Evolutionary conservation across 2,329 filamentous ascomycete species (phyloP), one percentile per base, ranked within the genome.

Genomic region (Truncatella angustata): DNA sequence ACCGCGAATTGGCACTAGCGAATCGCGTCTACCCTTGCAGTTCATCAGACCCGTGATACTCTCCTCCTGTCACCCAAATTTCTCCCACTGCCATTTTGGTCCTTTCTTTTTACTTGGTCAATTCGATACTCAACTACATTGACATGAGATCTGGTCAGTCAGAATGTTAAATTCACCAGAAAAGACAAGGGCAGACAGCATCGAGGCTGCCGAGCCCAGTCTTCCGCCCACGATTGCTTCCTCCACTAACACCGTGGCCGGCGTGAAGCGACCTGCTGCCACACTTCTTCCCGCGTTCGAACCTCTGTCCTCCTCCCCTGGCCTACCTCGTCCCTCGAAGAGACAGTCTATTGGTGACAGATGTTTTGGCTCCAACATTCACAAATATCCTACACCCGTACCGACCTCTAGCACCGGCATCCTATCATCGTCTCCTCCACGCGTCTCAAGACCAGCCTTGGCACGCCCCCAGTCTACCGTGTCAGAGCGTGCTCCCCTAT

Each of bases 321-420:
- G 76, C 51, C 82, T 91, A 47, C 87, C 87, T 45, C 81, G 86
- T 50, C 80, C 86, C 5, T 67, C 74, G 45, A 92, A 91, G 74
- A 84, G 87, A 66, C 87, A 85, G 64, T 81, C 80, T 54, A n/a
- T n/a, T n/a, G 73, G 63, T 30, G 60, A 66, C 14, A 62, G 60
- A 26, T 59, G 62, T 42, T 64, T 68, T 11, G 70, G 69, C 36
- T 66, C 73, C 54, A 73, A 72, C 59, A 77, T 77, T 52, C 78
- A 79, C 60, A 91, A 87, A 65, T 97, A 97, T 73, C 94, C 94
- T 37, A 97, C 94, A 3, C 94, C 94, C 1, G 82, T 96, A 55
- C 92, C 93, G 18, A 97, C 93, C 4, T 97, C 94, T 3, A 96
- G 91, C 60, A 96, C 93, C 42, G 90, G 90, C 63, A 90, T 97